Conservation (phyloP, 140 eudicot species). For the Ambrosia hybrid region DNA sequence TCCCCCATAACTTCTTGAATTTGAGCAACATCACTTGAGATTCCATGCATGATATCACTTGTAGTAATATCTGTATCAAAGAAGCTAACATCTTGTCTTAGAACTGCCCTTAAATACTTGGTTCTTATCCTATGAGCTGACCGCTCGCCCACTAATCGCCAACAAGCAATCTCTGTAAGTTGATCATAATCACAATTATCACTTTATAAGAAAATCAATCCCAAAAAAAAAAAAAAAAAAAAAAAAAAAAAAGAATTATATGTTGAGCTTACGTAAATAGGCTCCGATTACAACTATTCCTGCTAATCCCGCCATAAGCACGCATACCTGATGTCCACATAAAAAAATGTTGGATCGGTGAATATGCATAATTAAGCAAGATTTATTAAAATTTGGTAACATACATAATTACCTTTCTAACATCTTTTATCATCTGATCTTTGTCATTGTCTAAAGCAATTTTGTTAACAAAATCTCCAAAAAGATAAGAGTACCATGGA, state of each 20-base stretch:
- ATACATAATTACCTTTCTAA: conserved; percentile 40
- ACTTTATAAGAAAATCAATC: neutral
- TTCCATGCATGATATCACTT: conserved; percentile 86
- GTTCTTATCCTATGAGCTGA: conserved; percentile 85
- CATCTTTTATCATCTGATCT: conserved; percentile 61
- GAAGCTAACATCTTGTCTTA: conserved; percentile 73
- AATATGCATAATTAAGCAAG: neutral
- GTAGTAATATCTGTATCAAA: conserved; percentile 68
- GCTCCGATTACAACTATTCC: conserved; percentile 76
- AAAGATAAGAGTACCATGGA: conserved; percentile 79
- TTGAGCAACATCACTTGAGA: conserved; percentile 92
- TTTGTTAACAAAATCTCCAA: conserved; percentile 68
- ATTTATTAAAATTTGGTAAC: neutral
- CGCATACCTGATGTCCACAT: conserved; percentile 48
- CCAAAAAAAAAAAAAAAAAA: no score
- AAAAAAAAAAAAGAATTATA: neutral
- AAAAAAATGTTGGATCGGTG: neutral
- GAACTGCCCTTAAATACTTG: conserved; percentile 63
- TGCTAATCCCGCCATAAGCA: conserved; percentile 66
- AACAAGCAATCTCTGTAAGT: conserved; percentile 66
- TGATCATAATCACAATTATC: neutral
- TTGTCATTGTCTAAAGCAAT: conserved; percentile 48
- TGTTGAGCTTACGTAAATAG: conserved; percentile 55
- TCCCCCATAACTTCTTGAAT: conserved; percentile 96
- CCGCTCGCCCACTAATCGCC: conserved; percentile 84